These are phyloP conservation scores for Aspergillus thermomutatus DNA, from an alignment of 2,329 filamentous ascomycete species.

Conservation along the genomic window DNA sequence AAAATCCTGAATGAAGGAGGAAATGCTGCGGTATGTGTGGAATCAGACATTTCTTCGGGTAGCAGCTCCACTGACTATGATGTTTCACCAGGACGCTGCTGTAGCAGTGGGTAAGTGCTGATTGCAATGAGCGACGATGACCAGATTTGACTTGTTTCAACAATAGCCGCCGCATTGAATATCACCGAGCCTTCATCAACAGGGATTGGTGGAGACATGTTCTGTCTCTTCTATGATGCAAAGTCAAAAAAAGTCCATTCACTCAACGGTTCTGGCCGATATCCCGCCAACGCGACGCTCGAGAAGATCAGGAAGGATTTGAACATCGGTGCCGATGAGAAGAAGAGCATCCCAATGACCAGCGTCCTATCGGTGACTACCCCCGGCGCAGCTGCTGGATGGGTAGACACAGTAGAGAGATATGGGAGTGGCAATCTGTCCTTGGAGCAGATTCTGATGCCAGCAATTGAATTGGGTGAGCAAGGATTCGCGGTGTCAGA, in stretches of 20 bases:
- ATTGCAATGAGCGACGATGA: background rate
- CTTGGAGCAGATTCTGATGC: constrained; percentile 72
- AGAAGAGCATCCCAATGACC: constrained; percentile 64
- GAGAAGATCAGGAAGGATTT: constrained; percentile 69
- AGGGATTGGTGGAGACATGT: constrained; percentile 96
- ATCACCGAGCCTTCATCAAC: constrained; percentile 91
- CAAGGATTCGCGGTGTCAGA: constrained; percentile 88
- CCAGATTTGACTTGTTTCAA: constrained; percentile 8
- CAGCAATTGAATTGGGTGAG: constrained; percentile 82
- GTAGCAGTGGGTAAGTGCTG: constrained; percentile 72
- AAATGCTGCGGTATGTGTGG: constrained; percentile 76
- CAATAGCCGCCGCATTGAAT: constrained; percentile 78
- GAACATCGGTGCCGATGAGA: constrained; percentile 56
- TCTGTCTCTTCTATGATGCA: constrained; percentile 88
- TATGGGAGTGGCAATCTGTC: constrained; percentile 85
- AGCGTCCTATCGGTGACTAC: constrained; percentile 82
- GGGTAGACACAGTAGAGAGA: constrained; percentile 81
- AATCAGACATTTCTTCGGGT: background rate
- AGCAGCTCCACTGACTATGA: background rate
- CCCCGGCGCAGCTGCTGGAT: constrained; percentile 87
- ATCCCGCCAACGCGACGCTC: constrained; percentile 65
- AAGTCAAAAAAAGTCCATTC: constrained; percentile 76
- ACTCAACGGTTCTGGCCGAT: constrained; percentile 89
- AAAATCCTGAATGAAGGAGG: constrained; percentile 81
- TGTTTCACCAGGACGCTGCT: constrained; percentile 71